Conservation (phyloP, 208 protist genomes). For the Trypanosoma avium region DNA sequence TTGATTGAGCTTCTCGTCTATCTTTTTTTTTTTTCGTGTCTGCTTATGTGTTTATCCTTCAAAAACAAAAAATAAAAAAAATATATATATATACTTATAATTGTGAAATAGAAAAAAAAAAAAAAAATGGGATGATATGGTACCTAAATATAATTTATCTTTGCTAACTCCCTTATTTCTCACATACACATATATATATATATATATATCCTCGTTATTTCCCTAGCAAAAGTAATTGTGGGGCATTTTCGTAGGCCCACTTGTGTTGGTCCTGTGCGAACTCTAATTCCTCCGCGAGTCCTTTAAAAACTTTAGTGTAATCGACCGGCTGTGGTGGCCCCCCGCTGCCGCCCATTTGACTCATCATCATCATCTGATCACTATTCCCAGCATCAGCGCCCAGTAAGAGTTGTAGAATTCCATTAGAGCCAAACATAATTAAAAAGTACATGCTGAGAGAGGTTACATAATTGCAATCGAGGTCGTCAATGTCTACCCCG, state of each 20-base stretch:
- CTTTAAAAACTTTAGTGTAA: conserved; percentile 81
- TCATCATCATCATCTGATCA: conserved; percentile 43
- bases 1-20: background rate
- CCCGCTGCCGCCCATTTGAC: conserved; percentile 48
- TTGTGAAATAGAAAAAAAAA: background rate
- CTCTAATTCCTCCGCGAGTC: conserved; percentile 69
- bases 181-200: no score
- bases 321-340: conserved; percentile 62
- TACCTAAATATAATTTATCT: no score
- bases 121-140: background rate
- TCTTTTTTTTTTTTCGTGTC: background rate
- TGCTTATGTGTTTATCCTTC: no score
- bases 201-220: no score
- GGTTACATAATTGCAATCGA: conserved; percentile 95
- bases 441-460: conserved; percentile 96
- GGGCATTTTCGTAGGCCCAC: conserved; percentile 68
- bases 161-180: no score
- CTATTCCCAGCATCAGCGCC: conserved; percentile 65
- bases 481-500: conserved; percentile 92
- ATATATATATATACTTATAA: no score
- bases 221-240: conserved; percentile 57
- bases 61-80: no score
- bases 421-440: conserved; percentile 93
- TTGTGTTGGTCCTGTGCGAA: conserved; percentile 69
- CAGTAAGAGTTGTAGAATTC: conserved; percentile 92